phyloP scores from a whole-genome alignment of 2,329 filamentous ascomycete species.

The Camillea tinctor region DNA sequence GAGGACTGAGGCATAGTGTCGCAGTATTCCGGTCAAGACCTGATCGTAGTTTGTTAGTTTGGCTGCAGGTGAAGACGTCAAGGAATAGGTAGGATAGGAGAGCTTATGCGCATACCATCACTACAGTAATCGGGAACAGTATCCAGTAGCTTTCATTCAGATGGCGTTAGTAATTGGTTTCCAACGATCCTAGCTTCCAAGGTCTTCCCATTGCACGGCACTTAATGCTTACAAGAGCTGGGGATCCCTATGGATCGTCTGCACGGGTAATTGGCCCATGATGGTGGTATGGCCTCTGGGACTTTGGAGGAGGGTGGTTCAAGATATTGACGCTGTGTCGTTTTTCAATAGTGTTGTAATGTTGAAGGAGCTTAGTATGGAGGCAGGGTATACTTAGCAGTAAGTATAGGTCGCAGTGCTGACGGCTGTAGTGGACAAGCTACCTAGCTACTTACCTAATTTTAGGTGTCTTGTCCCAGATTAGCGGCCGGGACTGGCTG shows the following conservation, averaged over 20 bases:
- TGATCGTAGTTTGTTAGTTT: slow-evolving; percentile 31
- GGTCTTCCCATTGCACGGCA: background rate
- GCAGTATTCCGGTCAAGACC: slow-evolving; percentile 91
- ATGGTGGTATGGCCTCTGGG: slow-evolving; percentile 16
- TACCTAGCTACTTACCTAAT: background rate
- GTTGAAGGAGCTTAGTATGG: background rate
- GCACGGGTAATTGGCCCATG: slow-evolving; percentile 84
- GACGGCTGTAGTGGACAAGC: too few relatives aligned
- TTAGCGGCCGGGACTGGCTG: slow-evolving; percentile 4
- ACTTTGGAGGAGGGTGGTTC: slow-evolving; percentile 1
- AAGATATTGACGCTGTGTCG: background rate
- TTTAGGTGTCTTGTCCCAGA: background rate
- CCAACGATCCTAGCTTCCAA: slow-evolving; percentile 8
- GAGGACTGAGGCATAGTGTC: slow-evolving; percentile 93
- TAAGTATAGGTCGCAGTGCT: too few relatives aligned
- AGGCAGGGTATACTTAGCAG: too few relatives aligned
- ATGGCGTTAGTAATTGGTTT: slow-evolving; percentile 5
- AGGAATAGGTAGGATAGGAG: background rate
- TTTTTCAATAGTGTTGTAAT: background rate
- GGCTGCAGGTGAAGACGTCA: slow-evolving; percentile 10
- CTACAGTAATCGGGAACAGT: slow-evolving; percentile 91
- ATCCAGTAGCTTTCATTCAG: slow-evolving; percentile 84
- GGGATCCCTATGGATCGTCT: slow-evolving; percentile 98
- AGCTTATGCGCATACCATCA: slow-evolving; percentile 65
- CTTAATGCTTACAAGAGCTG: slow-evolving; percentile 80